Conservation (phyloP, 345 rosid genomes). For the Eucalyptus pauciflora region DNA sequence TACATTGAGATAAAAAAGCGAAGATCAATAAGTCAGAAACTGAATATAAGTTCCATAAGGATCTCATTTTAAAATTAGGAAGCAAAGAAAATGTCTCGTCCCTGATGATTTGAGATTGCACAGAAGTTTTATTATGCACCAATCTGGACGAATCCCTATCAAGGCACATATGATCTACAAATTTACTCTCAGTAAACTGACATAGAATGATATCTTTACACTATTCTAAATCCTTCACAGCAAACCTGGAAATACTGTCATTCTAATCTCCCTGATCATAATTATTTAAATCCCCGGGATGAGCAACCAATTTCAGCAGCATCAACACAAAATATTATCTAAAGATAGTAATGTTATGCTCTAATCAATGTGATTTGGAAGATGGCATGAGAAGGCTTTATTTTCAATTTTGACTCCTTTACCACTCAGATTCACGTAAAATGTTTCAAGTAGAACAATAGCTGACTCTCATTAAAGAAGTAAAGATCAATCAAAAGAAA, state of each 20-base stretch:
- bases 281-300: background rate
- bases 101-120: background rate
- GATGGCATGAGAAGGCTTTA: background rate
- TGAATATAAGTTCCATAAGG: background rate
- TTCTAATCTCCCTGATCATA: background rate
- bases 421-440: background rate
- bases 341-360: background rate
- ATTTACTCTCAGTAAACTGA: background rate
- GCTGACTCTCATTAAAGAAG: background rate
- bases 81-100: background rate
- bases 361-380: background rate
- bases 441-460: background rate
- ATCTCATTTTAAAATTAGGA: background rate
- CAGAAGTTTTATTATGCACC: background rate
- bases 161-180: background rate
- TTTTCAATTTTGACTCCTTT: background rate
- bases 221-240: background rate
- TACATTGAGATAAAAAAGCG: background rate
- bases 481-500: background rate
- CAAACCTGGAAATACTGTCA: background rate
- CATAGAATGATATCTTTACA: background rate
- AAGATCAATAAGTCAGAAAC: background rate
- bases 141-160: background rate
- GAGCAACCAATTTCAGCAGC: background rate
- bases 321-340: background rate